Percentiles rank a stretch among this genome's conserved stretches.
These are phyloP conservation scores for Solanum commersonii DNA, from an alignment of 257 asterid species.

Conservation along the genomic window DNA sequence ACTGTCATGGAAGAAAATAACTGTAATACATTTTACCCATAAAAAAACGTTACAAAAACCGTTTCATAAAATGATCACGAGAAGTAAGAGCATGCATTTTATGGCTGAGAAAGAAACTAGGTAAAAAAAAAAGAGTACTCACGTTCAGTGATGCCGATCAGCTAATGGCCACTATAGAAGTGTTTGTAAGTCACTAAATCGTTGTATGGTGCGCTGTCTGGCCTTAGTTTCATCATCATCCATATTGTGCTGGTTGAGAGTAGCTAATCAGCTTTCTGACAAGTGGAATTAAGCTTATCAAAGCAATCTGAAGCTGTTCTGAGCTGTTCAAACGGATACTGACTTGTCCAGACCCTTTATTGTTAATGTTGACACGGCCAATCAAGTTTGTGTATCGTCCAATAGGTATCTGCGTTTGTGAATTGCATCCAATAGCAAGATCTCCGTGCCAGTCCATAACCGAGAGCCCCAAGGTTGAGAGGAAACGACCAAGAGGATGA, in stretches of 20 bases:
- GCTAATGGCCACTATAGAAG: slow-evolving; percentile 16
- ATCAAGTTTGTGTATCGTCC: slow-evolving; percentile 79
- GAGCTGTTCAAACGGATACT: slow-evolving; percentile 77
- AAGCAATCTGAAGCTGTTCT: slow-evolving; percentile 83
- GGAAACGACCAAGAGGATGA: slow-evolving; percentile 74
- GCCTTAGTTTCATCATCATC: slow-evolving; percentile 18
- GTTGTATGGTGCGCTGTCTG: slow-evolving; percentile 2
- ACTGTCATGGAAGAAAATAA: background rate
- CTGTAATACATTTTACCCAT: background rate
- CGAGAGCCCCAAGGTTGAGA: slow-evolving; percentile 72
- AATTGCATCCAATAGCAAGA: slow-evolving; percentile 85
- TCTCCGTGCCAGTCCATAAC: slow-evolving; percentile 99
- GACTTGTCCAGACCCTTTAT: slow-evolving; percentile 82
- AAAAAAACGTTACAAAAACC: background rate
- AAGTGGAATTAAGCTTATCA: slow-evolving; percentile 64
- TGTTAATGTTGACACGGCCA: slow-evolving; percentile 78
- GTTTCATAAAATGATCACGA: background rate
- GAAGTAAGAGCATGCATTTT: background rate
- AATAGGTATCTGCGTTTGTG: slow-evolving; percentile 82
- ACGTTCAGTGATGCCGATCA: slow-evolving; percentile 23
- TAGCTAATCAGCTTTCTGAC: slow-evolving; percentile 46
- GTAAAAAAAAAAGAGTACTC: slow-evolving; percentile 21
- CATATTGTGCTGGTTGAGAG: slow-evolving; percentile 48
- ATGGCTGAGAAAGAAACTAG: background rate
- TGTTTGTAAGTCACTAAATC: slow-evolving; percentile 1